Evolutionary conservation across 2,329 filamentous ascomycete species (phyloP).

Genomic region (Madurella fahalii): DNA sequence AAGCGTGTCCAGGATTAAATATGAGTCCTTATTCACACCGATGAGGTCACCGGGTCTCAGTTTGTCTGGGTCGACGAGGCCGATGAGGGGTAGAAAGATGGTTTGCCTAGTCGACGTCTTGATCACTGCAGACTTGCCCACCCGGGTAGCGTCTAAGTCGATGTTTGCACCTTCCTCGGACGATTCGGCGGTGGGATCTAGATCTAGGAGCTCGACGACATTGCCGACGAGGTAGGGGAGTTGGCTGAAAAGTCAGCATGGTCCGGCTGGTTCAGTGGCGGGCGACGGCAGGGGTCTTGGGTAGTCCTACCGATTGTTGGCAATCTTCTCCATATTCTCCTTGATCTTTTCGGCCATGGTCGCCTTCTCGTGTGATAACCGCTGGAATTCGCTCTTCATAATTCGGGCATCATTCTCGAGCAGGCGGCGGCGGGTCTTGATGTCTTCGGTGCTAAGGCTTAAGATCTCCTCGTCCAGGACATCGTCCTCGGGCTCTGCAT

Average conservation of each 20-base stretch:
- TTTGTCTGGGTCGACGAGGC: constrained; percentile 90
- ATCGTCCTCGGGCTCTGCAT: constrained; percentile 70
- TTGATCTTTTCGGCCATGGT: constrained; percentile 99
- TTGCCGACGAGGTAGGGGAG: constrained; percentile 97
- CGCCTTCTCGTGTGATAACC: constrained; percentile 89
- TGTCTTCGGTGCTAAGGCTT: constrained; percentile 88
- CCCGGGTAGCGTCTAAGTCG: constrained; percentile 90
- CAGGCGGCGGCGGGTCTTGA: constrained; percentile 82
- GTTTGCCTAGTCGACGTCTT: constrained; percentile 98
- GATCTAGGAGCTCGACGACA: constrained; percentile 92
- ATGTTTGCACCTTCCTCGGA: constrained; percentile 98
- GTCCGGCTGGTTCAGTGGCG: background rate
- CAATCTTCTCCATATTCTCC: constrained; percentile 98
- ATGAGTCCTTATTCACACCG: constrained; percentile 98
- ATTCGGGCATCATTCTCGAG: constrained; percentile 97
- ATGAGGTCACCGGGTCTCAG: constrained; percentile 95
- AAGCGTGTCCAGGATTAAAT: constrained; percentile 92
- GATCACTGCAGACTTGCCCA: constrained; percentile 98
- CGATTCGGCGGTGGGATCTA: constrained; percentile 93
- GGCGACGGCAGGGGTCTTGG: background rate
- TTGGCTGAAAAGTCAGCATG: constrained; percentile 58
- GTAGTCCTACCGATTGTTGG: constrained; percentile 80
- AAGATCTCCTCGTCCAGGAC: constrained; percentile 91
- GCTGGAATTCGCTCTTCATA: constrained; percentile 96
- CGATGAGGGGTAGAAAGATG: constrained; percentile 96